Evolutionary conservation across 345 rosid species (phyloP), one percentile per base, ranked within the genome.

Genomic region (Schrenkiella parvula): DNA sequence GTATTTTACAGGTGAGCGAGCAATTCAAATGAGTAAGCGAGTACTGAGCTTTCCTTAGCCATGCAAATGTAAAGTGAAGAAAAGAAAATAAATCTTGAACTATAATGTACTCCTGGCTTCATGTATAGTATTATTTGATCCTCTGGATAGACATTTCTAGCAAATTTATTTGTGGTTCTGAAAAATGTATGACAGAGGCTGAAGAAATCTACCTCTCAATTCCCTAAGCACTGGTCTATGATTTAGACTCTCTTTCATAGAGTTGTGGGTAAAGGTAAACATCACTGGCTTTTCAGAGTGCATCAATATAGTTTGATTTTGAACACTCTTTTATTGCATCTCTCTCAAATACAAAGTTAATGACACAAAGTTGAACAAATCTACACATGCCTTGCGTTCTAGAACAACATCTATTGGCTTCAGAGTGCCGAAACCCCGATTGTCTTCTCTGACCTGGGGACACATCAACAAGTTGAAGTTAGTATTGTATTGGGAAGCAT

Each of bases 91-190:
- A 31, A 37, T 48, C 44, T 74, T 66, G 15, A 48, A 57, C 37
- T 74, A n/a, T n/a, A 57, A 66, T 35, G 12, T 19, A 34, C 26
- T 54, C 48, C 4, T 64, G 32, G 23, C 22, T 34, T 54, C 46
- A 56, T 66, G 72, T 74, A 74, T 74, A 74, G 72, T 38, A 35
- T 32, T 57, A 74, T 66, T 21, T 73, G 32, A 34, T 54, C 65
- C 25, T 51, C 23, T 57, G 23, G 35, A 60, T n/a, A 25, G 22
- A 44, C 19, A 46, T 46, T 21, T 42, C 56, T 63, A 29, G 44
- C 26, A 64, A 53, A 56, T 55, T 35, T 55, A 25, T 44, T 17
- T 54, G 58, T 63, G 35, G 17, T 43, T 26, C 28, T 26, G 66
- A 32, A 41, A 61, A 25, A 41, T 39, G 50, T 60, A 11, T 25